Evolutionary conservation across 1,139 yeast species (phyloP).

Genomic region (Sugiyamaella xylanicola): DNA sequence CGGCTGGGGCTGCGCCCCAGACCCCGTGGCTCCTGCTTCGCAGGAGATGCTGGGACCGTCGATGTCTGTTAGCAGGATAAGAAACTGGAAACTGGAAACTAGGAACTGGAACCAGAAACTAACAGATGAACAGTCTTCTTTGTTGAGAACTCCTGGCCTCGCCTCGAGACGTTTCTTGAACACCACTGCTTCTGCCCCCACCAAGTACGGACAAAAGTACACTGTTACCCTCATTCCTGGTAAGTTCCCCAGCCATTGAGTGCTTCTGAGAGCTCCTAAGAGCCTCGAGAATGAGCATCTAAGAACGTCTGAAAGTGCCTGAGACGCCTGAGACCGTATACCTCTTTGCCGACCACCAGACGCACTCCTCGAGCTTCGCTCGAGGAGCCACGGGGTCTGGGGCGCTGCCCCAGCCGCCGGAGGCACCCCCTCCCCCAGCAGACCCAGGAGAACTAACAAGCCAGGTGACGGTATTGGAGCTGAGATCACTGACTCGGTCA

Average conservation of each 20-base stretch:
- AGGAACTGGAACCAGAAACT: too few relatives aligned
- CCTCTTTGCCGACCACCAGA: too few relatives aligned
- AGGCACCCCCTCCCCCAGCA: neutral
- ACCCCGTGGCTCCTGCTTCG: too few relatives aligned
- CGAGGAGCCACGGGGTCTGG: slow-evolving; percentile 1
- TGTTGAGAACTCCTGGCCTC: slow-evolving; percentile 15
- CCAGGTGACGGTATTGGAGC: slow-evolving; percentile 91
- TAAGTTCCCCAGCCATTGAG: slow-evolving; percentile 27
- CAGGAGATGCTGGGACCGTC: too few relatives aligned
- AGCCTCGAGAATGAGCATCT: too few relatives aligned
- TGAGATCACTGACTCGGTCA: slow-evolving; percentile 93
- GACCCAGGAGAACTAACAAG: slow-evolving; percentile 4
- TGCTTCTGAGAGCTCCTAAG: too few relatives aligned
- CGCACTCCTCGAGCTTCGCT: neutral
- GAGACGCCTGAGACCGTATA: too few relatives aligned
- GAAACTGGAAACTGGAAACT: too few relatives aligned
- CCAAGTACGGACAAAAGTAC: slow-evolving; percentile 89
- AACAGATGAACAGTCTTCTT: slow-evolving; percentile 14
- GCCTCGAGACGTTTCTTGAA: slow-evolving; percentile 21
- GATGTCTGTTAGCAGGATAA: too few relatives aligned
- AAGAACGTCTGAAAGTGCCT: too few relatives aligned
- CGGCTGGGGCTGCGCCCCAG: too few relatives aligned
- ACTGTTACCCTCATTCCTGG: slow-evolving; percentile 93
- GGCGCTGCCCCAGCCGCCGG: slow-evolving; percentile 1
- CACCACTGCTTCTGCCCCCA: slow-evolving; percentile 28